Evolutionary conservation across 345 rosid genomes (phyloP), one percentile per base, ranked within the genome.

Genomic region (Ceriops decandra): DNA sequence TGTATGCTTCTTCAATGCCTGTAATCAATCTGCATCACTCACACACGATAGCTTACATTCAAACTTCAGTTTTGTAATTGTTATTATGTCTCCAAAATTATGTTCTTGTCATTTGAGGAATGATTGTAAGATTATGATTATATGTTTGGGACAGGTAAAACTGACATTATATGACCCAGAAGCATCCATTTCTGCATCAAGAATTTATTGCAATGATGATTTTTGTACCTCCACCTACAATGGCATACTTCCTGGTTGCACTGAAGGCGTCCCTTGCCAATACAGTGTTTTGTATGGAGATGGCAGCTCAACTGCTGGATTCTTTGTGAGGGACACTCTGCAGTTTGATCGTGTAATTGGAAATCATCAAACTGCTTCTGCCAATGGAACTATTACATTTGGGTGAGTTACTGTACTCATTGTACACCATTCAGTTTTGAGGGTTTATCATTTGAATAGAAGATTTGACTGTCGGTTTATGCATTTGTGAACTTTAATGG

Each of bases 231-330:
- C 79, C 1, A 70, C 88, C 6, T 77, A 82, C 76, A 60, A 68
- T 60, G 80, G 78, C 38, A 66, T 64, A 54, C 67, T 81, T 11
- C 84, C 81, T 19, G 91, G 88, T 32, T 93, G 97, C 73, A 74
- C 79, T 60, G 65, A 86, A 5, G 49, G 60, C 15, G 10, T 72
- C 26, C 79, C 77, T 30, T 93, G 98, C 64, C 78, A 72, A 63
- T 93, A 90, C 70, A 83, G 68, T 69, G 81, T 90, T 31, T 76
- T 76, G 42, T 93, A 93, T 73, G 97, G 95, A 36, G 97, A 93
- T 47, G 90, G 92, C 75, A 90, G 96, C 79, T 69, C 91, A 56
- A 93, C 92, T 61, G 58, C 83, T 52, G 96, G 97, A 31, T 79
- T 59, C 77, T 90, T 82, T 71, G 82, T 93, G n/a, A 86, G 72